These are phyloP conservation scores for Trypethelium eluteriae DNA, from an alignment of 495 filamentous ascomycete genomes.

Conservation along the genomic window DNA sequence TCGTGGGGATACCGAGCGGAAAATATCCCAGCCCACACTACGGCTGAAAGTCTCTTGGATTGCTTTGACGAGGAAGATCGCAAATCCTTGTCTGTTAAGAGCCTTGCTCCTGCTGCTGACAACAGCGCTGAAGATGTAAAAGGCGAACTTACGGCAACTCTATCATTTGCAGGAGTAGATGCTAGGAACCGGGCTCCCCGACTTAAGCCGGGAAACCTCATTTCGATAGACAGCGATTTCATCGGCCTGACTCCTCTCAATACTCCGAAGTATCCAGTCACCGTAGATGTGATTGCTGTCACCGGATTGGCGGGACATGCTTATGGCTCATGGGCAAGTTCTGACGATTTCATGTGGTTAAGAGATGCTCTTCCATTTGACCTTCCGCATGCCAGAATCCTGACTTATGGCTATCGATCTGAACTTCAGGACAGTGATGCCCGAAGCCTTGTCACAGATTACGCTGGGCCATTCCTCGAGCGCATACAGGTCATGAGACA, in stretches of 20 bases:
- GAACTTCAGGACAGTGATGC: background rate
- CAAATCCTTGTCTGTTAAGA: background rate
- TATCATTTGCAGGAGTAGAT: background rate
- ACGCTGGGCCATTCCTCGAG: background rate
- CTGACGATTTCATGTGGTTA: background rate
- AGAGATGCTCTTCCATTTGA: background rate
- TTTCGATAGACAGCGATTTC: background rate
- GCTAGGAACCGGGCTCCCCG: background rate
- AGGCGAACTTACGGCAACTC: background rate
- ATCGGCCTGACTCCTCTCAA: background rate
- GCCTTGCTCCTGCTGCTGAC: background rate
- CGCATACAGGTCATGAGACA: background rate
- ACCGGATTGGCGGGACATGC: constrained; percentile 1
- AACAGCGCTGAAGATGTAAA: background rate
- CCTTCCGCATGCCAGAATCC: background rate
- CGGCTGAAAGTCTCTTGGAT: background rate
- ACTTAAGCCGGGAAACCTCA: background rate
- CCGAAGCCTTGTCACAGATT: background rate
- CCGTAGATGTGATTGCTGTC: background rate
- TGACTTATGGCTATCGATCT: background rate
- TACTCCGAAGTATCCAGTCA: background rate
- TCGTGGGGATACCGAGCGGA: background rate
- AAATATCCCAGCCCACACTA: constrained; percentile 1
- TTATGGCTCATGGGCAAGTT: background rate
- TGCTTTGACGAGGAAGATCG: background rate